Evolutionary conservation across 441 rosid genomes (phyloP), one percentile per base, ranked within the genome.

Genomic region (Isatis lusitanica): DNA sequence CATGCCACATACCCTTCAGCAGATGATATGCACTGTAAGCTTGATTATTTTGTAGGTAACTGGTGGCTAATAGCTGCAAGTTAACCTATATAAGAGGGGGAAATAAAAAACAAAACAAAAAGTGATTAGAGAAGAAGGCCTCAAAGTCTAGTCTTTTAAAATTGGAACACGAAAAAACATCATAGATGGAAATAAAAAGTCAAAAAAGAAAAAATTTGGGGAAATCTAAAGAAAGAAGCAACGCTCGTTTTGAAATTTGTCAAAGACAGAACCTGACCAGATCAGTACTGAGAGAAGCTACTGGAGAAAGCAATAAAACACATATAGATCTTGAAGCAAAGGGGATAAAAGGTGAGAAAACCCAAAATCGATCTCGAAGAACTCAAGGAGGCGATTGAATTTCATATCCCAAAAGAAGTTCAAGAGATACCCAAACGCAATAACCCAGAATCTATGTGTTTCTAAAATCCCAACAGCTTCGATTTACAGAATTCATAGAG

Each of bases 31-130:
- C 96, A 48, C 92, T 81, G 80, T 91, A 88, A 40, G 99, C 90
- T 83, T 91, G 98, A 83, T 88, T 88, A 80, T 87, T 90, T 82
- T 95, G 96, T 82, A 95, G 79, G 85, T 93, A 93, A 74, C 96
- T 88, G 58, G 90, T 68, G 18, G 98, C 99, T 80, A 95, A 70
- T 64, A 93, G 75, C 81, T 93, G 98, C 83, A 88, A 81, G 85
- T 95, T 93, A 60, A 68, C 78, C 99, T 95, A 84, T 84, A 80
- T 10, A 56, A 8, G 40, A 55, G 71, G 35, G 35, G 35, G 68
- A 24, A 80, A 59, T 26, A 26, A 26, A 26, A n/a, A n/a, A n/a
- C n/a, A n/a, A n/a, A 28, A 6, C 33, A 76, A 30, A 63, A 30
- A 70, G 70, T 56, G 12, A 56, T 53, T 8, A 57, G 31, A 59